These are phyloP conservation scores for Penicillium parvum DNA, from an alignment of 495 filamentous ascomycete genomes.

Conservation along the genomic window DNA sequence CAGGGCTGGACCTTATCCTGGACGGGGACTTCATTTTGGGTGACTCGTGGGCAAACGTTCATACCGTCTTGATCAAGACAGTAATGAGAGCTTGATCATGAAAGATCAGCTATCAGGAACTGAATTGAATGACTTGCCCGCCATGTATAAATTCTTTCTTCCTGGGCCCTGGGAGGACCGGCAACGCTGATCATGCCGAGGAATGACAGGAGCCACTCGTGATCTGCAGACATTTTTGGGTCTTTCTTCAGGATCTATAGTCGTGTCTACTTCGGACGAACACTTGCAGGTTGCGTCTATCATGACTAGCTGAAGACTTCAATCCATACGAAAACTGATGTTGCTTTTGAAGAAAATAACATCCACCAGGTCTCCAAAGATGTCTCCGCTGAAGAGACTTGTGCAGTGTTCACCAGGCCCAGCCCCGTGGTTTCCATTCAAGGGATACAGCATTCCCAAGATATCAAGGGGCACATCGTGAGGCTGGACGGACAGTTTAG, in stretches of 20 bases:
- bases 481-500: too few relatives aligned
- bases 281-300: too few relatives aligned
- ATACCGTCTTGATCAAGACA: not conserved
- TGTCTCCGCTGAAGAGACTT: too few relatives aligned
- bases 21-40: not conserved
- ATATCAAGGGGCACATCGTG: slow-evolving; percentile 1
- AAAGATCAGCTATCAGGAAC: not conserved
- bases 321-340: too few relatives aligned
- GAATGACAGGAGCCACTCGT: too few relatives aligned
- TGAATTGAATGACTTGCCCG: not conserved
- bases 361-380: too few relatives aligned
- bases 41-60: too few relatives aligned
- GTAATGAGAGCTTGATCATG: not conserved
- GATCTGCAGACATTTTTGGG: too few relatives aligned
- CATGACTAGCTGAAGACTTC: too few relatives aligned
- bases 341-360: too few relatives aligned
- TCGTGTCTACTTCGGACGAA: too few relatives aligned
- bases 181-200: not conserved
- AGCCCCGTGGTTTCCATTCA: not conserved
- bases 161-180: not conserved
- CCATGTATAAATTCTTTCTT: slow-evolving; percentile 1
- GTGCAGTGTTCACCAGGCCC: not conserved
- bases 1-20: slow-evolving; percentile 13
- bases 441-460: slow-evolving; percentile 6
- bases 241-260: too few relatives aligned